Base-by-base conservation (phyloP, 2,329 filamentous ascomycete genomes). In the Torrubiella hemipterigena region DNA sequence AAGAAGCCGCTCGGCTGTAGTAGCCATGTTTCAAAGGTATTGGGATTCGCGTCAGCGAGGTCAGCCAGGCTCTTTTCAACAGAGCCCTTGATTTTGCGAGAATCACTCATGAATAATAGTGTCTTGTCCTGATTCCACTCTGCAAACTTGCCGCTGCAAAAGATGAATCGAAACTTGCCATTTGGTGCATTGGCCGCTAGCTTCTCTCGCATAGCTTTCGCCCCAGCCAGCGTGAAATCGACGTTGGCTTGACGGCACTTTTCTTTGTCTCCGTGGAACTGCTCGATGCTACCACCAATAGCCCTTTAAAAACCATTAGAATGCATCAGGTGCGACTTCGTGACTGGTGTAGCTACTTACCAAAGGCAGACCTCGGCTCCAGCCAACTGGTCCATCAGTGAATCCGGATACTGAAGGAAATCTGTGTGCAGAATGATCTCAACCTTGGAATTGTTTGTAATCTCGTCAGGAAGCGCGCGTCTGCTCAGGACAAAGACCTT, bases 331-430 rank as follows among this genome's bases (percentile, higher is more conserved):
- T 13, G 26, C 26, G 25, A 31, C 21, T 26, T 20, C n/a, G 20
- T 13, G 4, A 11, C 7, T 9, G 10, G 20, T 3, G 17, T n/a
- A n/a, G 10, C 13, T 15, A 63, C 61, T 23, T 67, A 77, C 77
- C 77, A 82, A 17, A 82, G 62, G 43, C 72, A 77, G 1, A 67
- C 75, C 27, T 73, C 62, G 1, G 73, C 73, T 12, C 70, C 75
- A 10, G 61, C 49, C 1, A 56, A 56, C 16, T 43, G 41, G 25
- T 37, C 37, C 34, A 57, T 33, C 17, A 56, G 30, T 4, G 49
- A 51, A 7, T 49, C 48, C 1, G 69, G 59, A 41, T 69, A 75
- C 2, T 50, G 42, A 6, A 58, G 54, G 48, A 76, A 77, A 45
- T 77, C 66, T 11, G 64, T 51, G 39, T 68, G 55, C 40, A 68